Conservation (phyloP, 257 asterid genomes). For the Jasminum sambac region DNA sequence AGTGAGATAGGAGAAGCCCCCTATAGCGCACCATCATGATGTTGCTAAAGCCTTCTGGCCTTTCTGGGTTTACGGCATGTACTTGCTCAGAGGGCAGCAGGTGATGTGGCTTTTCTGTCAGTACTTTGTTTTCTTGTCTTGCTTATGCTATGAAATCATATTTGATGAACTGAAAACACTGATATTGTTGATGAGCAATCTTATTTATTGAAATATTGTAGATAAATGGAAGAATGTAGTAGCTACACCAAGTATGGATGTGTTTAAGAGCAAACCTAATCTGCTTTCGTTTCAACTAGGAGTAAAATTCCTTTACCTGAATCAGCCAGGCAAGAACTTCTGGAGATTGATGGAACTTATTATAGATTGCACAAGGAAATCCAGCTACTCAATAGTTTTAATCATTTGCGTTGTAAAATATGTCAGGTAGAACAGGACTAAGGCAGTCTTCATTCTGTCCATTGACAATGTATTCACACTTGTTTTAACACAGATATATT, state of each 20-base stretch:
- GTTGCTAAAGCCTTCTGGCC: conserved; percentile 92
- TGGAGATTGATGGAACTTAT: conserved; percentile 91
- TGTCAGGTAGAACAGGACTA: conserved; percentile 60
- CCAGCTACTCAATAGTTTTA: conserved; percentile 83
- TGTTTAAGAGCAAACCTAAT: conserved; percentile 72
- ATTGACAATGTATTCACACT: neutral
- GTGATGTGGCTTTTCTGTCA: conserved; percentile 38
- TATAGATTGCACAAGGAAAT: conserved; percentile 87
- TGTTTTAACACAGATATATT: neutral
- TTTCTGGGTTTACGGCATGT: conserved; percentile 86
- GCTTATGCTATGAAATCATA: conserved; percentile 9
- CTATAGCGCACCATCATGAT: conserved; percentile 50
- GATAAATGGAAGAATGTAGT: conserved; percentile 91
- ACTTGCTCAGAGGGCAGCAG: conserved; percentile 88
- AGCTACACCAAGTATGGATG: conserved; percentile 78
- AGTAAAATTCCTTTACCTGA: conserved; percentile 92
- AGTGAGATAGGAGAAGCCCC: conserved; percentile 40
- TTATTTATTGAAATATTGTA: conserved; percentile 42
- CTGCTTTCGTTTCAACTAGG: conserved; percentile 88
- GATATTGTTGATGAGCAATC: conserved; percentile 5
- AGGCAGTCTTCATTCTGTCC: neutral
- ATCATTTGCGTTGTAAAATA: conserved; percentile 70
- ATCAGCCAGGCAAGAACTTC: conserved; percentile 87
- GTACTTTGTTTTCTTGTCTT: conserved; percentile 14
- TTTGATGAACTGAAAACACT: conserved; percentile 9